Evolutionary conservation across 1,284 basidiomycete species (phyloP).

Genomic region (Vanrija pseudolonga): DNA sequence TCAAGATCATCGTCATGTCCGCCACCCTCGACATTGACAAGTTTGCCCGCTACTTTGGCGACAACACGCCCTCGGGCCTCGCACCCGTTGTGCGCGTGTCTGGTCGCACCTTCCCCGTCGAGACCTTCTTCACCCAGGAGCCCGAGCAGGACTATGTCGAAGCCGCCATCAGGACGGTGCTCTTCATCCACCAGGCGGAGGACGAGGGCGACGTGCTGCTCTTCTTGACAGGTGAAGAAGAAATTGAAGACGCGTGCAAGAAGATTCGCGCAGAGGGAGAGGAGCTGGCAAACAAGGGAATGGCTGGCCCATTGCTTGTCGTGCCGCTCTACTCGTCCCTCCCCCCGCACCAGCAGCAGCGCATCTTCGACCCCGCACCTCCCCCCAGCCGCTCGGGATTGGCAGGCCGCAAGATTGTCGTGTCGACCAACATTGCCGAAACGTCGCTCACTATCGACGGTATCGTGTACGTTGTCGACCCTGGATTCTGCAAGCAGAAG

Average conservation of each 20-base stretch:
- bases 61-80: conserved; percentile 52
- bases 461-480: conserved; percentile 98
- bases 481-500: conserved; percentile 96
- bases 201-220: conserved; percentile 88
- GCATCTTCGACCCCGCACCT: conserved; percentile 80
- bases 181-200: conserved; percentile 97
- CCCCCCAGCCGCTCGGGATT: conserved; percentile 69
- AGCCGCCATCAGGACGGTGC: conserved; percentile 90
- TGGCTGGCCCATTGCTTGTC: conserved; percentile 80
- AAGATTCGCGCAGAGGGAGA: conserved; percentile 90
- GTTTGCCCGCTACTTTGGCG: conserved; percentile 92
- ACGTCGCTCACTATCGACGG: conserved; percentile 97
- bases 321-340: conserved; percentile 92
- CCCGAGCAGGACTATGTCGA: conserved; percentile 97
- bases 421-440: conserved; percentile 97
- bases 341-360: conserved; percentile 87
- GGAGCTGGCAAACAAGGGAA: conserved; percentile 64
- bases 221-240: conserved; percentile 97
- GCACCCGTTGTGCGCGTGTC: conserved; percentile 95
- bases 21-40: conserved; percentile 96
- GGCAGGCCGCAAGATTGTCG: conserved; percentile 86
- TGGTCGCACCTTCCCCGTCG: conserved; percentile 92
- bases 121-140: conserved; percentile 90
- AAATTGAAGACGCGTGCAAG: conserved; percentile 94
- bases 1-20: conserved; percentile 98